These are phyloP conservation scores for Suhomyces vadensis DNA, from an alignment of 805 yeast genomes.

Conservation along the genomic window DNA sequence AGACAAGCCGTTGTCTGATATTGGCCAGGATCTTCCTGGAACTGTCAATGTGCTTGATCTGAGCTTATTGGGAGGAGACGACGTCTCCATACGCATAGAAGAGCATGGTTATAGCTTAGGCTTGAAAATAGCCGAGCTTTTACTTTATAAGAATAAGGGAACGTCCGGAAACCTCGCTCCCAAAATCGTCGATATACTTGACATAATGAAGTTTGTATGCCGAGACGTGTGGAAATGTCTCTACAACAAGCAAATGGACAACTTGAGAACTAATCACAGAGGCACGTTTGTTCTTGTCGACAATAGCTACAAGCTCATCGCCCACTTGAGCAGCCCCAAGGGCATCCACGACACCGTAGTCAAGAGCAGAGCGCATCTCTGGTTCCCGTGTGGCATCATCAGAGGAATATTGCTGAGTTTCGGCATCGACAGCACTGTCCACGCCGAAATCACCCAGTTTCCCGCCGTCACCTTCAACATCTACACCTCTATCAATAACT, in stretches of 20 bases:
- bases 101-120: conserved; percentile 73
- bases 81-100: conserved; percentile 61
- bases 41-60: conserved; percentile 42
- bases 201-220: conserved; percentile 89
- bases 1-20: conserved; percentile 27
- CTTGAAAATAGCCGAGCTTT: conserved; percentile 50
- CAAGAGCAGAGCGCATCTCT: conserved; percentile 52
- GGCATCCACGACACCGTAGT: conserved; percentile 46
- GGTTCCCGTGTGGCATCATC: conserved; percentile 76
- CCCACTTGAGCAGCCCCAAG: conserved; percentile 47
- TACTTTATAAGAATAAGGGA: conserved; percentile 40
- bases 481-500: conserved; percentile 50
- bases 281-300: conserved; percentile 82
- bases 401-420: conserved; percentile 69
- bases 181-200: conserved; percentile 62
- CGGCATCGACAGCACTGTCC: conserved; percentile 65
- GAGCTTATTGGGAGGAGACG: conserved; percentile 42
- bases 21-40: conserved; percentile 42
- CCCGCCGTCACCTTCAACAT: conserved; percentile 77
- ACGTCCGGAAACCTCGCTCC: conserved; percentile 27
- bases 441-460: conserved; percentile 59
- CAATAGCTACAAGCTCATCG: conserved; percentile 55
- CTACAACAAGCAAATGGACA: conserved; percentile 86
- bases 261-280: conserved; percentile 86
- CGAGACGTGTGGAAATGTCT: conserved; percentile 85